A percentile compares a stretch with the other conserved stretches of the same genome.
Evolutionary conservation across 2,329 filamentous ascomycete species (phyloP).

Genomic region (Plectosphaerella cucumerina): DNA sequence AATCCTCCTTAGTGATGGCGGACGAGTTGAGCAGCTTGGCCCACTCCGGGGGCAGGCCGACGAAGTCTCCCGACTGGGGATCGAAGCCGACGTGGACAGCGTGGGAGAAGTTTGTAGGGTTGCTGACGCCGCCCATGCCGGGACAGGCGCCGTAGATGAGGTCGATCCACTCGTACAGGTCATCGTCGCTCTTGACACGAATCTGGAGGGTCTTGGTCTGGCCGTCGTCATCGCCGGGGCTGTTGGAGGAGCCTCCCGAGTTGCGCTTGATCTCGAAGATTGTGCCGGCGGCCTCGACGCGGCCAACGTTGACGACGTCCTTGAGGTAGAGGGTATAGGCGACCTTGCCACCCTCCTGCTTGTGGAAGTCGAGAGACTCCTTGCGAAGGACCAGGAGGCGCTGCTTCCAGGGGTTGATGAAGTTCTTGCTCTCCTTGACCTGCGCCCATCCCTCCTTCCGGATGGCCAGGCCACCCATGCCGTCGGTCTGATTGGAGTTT

Average conservation of each 20-base stretch:
- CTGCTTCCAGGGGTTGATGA: slow-evolving; percentile 84
- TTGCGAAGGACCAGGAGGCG: slow-evolving; percentile 90
- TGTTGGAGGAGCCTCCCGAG: slow-evolving; percentile 63
- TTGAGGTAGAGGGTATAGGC: slow-evolving; percentile 81
- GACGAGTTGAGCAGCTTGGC: slow-evolving; percentile 94
- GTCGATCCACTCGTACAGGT: slow-evolving; percentile 98
- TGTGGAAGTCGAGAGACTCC: slow-evolving; percentile 90
- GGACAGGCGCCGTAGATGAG: slow-evolving; percentile 95
- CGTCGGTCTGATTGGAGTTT: slow-evolving; percentile 53
- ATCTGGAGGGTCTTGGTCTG: slow-evolving; percentile 82
- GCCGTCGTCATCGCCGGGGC: slow-evolving; percentile 74
- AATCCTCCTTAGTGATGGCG: slow-evolving; percentile 97
- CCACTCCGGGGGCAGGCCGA: slow-evolving; percentile 93
- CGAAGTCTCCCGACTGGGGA: slow-evolving; percentile 89
- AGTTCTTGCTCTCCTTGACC: slow-evolving; percentile 85
- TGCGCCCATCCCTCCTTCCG: slow-evolving; percentile 80
- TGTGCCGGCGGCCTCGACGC: slow-evolving; percentile 85
- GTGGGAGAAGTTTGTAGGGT: slow-evolving; percentile 97
- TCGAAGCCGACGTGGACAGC: slow-evolving; percentile 97
- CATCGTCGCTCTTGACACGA: slow-evolving; percentile 91
- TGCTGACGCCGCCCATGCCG: slow-evolving; percentile 96
- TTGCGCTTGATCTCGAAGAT: slow-evolving; percentile 90
- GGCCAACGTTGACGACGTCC: slow-evolving; percentile 84
- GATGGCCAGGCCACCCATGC: slow-evolving; percentile 64
- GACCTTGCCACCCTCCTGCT: slow-evolving; percentile 82